phyloP scores from a whole-genome alignment of 2,329 filamentous ascomycete species.

The Penicillium psychrosexuale region DNA sequence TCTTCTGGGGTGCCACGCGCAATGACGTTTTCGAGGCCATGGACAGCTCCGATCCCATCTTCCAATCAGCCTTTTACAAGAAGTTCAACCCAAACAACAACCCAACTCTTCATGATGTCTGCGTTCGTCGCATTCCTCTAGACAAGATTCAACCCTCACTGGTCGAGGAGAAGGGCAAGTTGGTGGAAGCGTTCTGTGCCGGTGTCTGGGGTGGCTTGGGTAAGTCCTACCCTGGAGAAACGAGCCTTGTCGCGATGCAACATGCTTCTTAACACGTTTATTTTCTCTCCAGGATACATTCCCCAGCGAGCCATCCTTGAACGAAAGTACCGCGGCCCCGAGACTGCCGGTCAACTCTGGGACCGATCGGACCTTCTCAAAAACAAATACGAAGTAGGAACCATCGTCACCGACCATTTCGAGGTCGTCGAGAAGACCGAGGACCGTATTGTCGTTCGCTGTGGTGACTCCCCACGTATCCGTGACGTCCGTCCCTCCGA shows the following conservation, averaged over 20 bases:
- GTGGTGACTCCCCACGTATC: conserved; percentile 62
- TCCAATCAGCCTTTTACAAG: conserved; percentile 55
- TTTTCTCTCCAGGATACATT: conserved; percentile 32
- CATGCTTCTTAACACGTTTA: neutral
- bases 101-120: conserved; percentile 62
- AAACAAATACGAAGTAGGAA: conserved; percentile 61
- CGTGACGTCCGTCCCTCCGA: conserved; percentile 57
- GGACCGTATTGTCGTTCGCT: conserved; percentile 60
- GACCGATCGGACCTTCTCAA: conserved; percentile 52
- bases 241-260: neutral
- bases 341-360: conserved; percentile 62
- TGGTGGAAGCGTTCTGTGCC: conserved; percentile 64
- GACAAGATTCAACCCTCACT: conserved; percentile 63
- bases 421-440: conserved; percentile 65
- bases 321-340: conserved; percentile 56
- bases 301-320: conserved; percentile 59
- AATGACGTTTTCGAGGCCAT: conserved; percentile 58
- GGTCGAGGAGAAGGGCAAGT: conserved; percentile 58
- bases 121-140: conserved; percentile 61
- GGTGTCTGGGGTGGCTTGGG: conserved; percentile 66
- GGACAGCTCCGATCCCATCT: conserved; percentile 59
- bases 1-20: conserved; percentile 54
- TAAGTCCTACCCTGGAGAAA: conserved; percentile 35
- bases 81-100: conserved; percentile 62
- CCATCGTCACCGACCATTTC: conserved; percentile 67